phyloP scores from a whole-genome alignment of 495 filamentous ascomycete species.

The Trichoderma erinaceum region DNA sequence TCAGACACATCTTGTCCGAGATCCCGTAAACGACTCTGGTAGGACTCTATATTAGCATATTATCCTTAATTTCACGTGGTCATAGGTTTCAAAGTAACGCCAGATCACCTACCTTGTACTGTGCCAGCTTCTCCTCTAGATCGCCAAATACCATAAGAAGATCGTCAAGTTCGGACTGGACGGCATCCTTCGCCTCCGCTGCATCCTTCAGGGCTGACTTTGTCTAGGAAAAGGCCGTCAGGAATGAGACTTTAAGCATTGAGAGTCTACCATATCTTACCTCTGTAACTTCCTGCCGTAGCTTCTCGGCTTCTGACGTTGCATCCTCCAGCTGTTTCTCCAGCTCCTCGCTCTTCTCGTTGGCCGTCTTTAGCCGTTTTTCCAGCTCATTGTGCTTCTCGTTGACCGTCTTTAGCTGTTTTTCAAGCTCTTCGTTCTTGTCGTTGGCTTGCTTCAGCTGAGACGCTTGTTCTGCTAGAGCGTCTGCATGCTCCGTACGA shows the following conservation, averaged over 20 bases:
- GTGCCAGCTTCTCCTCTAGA: constrained; percentile 73
- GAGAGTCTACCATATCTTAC: constrained; percentile 21
- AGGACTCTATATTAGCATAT: constrained; percentile 27
- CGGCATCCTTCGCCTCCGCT: constrained; percentile 58
- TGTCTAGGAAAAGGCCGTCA: constrained; percentile 22
- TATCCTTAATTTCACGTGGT: neutral
- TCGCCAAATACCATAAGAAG: constrained; percentile 84
- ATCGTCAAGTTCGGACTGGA: constrained; percentile 72
- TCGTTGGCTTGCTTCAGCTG: constrained; percentile 7
- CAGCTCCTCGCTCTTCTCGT: constrained; percentile 15
- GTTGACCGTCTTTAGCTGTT: constrained; percentile 10
- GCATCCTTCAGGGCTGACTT: constrained; percentile 42
- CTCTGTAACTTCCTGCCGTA: constrained; percentile 18
- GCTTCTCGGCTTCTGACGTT: constrained; percentile 16
- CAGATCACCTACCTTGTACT: constrained; percentile 60
- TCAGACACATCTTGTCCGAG: constrained; percentile 72
- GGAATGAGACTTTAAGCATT: neutral
- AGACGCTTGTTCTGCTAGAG: neutral
- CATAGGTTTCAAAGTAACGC: neutral
- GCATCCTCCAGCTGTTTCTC: constrained; percentile 19
- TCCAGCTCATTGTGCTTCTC: constrained; percentile 23
- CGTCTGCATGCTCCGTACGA: constrained; percentile 23
- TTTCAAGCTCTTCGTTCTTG: constrained; percentile 20
- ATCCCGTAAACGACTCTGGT: constrained; percentile 62
- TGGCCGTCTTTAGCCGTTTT: neutral